Evolutionary conservation across 208 protist species (phyloP).

Genomic region (Trypanosoma melophagium): DNA sequence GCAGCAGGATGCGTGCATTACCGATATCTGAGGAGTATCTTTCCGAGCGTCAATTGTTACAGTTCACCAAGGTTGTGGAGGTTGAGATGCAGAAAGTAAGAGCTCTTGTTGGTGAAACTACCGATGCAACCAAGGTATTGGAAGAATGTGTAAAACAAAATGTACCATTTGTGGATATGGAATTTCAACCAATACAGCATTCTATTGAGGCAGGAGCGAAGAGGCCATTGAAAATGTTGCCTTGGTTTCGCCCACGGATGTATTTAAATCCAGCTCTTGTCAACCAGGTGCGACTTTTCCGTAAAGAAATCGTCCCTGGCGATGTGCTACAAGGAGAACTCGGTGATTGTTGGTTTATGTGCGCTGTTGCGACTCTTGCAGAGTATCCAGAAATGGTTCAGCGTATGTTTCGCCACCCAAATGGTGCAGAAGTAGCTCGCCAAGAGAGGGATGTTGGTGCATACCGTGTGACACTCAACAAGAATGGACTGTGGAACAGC

Average conservation of each 20-base stretch:
- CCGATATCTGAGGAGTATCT: constrained; percentile 76
- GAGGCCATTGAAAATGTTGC: constrained; percentile 48
- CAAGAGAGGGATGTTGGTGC: constrained; percentile 66
- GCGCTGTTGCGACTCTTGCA: constrained; percentile 64
- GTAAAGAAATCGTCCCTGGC: constrained; percentile 56
- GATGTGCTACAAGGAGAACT: constrained; percentile 68
- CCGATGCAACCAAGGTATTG: constrained; percentile 45
- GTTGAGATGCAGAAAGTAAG: constrained; percentile 59
- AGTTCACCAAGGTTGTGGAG: constrained; percentile 40
- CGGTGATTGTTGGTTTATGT: constrained; percentile 86
- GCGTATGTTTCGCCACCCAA: constrained; percentile 72
- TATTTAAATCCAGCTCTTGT: constrained; percentile 39
- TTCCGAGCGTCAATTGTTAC: constrained; percentile 34
- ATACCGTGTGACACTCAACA: constrained; percentile 89
- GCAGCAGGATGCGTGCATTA: constrained; percentile 64
- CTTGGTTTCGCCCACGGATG: constrained; percentile 73
- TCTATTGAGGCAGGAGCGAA: constrained; percentile 45
- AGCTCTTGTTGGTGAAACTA: constrained; percentile 43
- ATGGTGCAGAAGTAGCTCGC: constrained; percentile 38
- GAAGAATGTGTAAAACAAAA: constrained; percentile 50
- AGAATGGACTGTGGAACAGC: constrained; percentile 85
- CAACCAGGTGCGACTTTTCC: constrained; percentile 82
- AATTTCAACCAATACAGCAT: constrained; percentile 64
- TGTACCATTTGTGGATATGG: constrained; percentile 75
- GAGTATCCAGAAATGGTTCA: constrained; percentile 56